Percentiles rank a stretch among this genome's conserved stretches.
phyloP scores from a whole-genome alignment of 2,329 filamentous ascomycete species.

The Fusarium fracticaudum region DNA sequence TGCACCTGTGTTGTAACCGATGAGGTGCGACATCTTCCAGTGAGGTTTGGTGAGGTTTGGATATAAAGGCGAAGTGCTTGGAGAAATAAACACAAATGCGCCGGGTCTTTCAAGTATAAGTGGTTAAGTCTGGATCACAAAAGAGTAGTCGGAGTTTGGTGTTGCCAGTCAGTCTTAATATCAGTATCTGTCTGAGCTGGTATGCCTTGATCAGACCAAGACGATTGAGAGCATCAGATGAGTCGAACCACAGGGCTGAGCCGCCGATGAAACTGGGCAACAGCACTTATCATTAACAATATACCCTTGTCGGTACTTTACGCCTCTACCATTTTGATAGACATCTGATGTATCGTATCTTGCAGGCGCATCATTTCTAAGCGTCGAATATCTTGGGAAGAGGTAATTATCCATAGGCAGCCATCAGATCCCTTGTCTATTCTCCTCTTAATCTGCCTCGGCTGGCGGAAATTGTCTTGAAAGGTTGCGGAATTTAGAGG shows the following conservation, averaged over 20 bases:
- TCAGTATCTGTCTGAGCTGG: background rate
- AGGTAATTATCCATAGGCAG: constrained; percentile 18
- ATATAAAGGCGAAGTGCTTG: background rate
- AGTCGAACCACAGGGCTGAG: constrained; percentile 1
- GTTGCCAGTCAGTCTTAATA: background rate
- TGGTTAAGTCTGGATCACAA: background rate
- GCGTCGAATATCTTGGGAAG: background rate
- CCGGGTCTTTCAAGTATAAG: background rate
- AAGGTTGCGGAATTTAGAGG: constrained; percentile 19
- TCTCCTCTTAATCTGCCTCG: constrained; percentile 4
- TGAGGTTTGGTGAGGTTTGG: no score
- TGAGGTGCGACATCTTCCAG: constrained; percentile 25
- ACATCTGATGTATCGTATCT: background rate
- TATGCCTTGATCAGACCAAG: background rate
- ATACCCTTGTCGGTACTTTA: constrained; percentile 5
- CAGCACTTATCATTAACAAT: background rate
- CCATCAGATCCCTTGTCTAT: background rate
- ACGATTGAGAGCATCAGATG: background rate
- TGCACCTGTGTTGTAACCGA: constrained; percentile 13
- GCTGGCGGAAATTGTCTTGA: constrained; percentile 8
- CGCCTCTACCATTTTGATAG: background rate
- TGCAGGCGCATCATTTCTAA: background rate
- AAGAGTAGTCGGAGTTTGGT: background rate
- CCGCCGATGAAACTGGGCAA: background rate
- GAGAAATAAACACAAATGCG: no score